Evolutionary conservation across 2,329 filamentous ascomycete species (phyloP), one percentile per base, ranked within the genome.

Genomic region (Fusarium multiceps): DNA sequence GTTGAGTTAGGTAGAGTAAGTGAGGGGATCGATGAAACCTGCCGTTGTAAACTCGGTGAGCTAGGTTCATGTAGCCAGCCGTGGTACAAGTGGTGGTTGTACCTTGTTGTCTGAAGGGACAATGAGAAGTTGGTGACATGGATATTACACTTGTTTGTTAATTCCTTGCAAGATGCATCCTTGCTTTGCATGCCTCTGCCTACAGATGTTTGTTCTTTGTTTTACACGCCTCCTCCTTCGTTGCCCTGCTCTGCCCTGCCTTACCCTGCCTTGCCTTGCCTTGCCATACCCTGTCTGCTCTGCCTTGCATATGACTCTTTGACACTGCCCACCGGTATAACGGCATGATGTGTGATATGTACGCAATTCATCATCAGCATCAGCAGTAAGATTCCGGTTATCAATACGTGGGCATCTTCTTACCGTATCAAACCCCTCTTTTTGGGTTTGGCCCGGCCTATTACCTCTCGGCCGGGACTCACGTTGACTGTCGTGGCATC

Each of bases 81-180:
- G 43, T 55, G 63, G 63, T 70, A 71, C 68, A 68, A 68, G 62
- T 58, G 42, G n/a, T 53, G 32, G 25, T 71, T 60, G 68, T 70
- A 70, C 68, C 68, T 68, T 41, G 28, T 11, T 23, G 43, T 40
- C 23, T 56, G 11, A 34, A 21, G 55, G 28, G 63, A 70, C 63
- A 53, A 51, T 68, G 50, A 68, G 63, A 21, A 21, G 25, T 53
- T 43, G 64, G 51, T 71, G 54, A 64, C 67, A 70, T 71, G 67
- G 67, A 56, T 63, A 60, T 45, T 55, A 30, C 47, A 37, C 34
- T 51, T 62, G 50, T 63, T 63, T 68, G 59, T 30, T 42, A 47
- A 65, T 65, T 65, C 60, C 59, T 59, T 64, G 61, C 61, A 59
- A 50, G 41, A 21, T 18, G 16, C 21, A 63, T 48, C 42, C 51